Conservation (phyloP, 345 rosid genomes). For the Euphorbia pulcherrima region DNA sequence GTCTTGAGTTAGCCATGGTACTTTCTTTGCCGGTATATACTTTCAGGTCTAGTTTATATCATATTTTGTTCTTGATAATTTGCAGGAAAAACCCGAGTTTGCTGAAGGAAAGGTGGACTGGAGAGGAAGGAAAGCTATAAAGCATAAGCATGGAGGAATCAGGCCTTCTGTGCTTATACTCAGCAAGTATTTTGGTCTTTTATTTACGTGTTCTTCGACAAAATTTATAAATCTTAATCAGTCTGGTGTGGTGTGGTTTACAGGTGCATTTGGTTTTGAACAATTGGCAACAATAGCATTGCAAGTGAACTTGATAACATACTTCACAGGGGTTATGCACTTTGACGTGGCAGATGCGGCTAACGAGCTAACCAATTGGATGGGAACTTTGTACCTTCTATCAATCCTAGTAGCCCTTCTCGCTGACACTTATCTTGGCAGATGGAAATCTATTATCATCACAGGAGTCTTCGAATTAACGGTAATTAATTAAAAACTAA, state of each 20-base stretch:
- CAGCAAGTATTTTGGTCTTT: constrained; percentile 21
- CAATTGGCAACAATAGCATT: constrained; percentile 40
- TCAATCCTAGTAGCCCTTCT: constrained; percentile 38
- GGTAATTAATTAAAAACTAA: constrained; percentile 27
- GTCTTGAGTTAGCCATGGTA: constrained; percentile 9
- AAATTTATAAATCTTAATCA: not conserved
- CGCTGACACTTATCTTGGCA: constrained; percentile 48
- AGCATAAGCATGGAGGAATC: constrained; percentile 49
- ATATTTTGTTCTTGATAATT: not conserved
- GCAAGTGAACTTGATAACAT: constrained; percentile 48
- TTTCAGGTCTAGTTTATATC: not conserved
- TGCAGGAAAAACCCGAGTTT: constrained; percentile 41
- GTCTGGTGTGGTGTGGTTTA: constrained; percentile 1
- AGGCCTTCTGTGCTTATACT: constrained; percentile 34
- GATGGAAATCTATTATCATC: constrained; percentile 41
- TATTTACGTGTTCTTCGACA: not conserved
- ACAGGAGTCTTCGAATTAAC: constrained; percentile 43
- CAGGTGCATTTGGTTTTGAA: constrained; percentile 43
- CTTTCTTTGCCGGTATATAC: not conserved
- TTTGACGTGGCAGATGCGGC: constrained; percentile 53
- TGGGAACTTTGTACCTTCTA: constrained; percentile 46
- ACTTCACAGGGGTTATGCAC: constrained; percentile 47
- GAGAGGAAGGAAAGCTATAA: constrained; percentile 51
- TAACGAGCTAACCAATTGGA: constrained; percentile 49
- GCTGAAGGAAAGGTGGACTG: constrained; percentile 54